A percentile compares a stretch with the other conserved stretches of the same genome.
Conservation (phyloP, 1,139 yeast genomes). For the Yarrowia galli region DNA sequence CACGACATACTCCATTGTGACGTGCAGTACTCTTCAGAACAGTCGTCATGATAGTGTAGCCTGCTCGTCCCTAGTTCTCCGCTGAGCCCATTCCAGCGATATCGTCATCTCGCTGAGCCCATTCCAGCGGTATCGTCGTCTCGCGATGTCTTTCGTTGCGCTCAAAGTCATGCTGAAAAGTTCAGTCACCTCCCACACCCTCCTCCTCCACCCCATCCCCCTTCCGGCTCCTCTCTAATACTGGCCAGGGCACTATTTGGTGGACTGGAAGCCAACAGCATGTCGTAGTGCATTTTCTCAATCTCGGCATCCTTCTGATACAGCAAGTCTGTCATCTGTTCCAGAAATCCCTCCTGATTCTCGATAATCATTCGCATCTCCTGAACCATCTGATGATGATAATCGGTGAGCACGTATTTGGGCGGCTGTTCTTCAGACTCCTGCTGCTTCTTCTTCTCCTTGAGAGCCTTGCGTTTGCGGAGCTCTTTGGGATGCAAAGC, state of each 20-base stretch:
- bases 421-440: background rate
- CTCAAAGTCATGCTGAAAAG: too few relatives aligned
- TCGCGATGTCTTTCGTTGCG: too few relatives aligned
- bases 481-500: background rate
- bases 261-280: background rate
- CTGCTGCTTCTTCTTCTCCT: background rate
- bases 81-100: too few relatives aligned
- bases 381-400: background rate
- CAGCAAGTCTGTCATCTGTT: background rate
- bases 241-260: background rate
- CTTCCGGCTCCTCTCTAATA: background rate
- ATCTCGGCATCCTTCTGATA: conserved; percentile 2
- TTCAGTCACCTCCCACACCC: background rate
- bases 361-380: conserved; percentile 1
- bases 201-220: background rate
- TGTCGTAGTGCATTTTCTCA: background rate
- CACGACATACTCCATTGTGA: too few relatives aligned
- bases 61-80: too few relatives aligned
- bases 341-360: background rate
- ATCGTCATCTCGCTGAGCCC: too few relatives aligned
- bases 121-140: too few relatives aligned
- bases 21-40: too few relatives aligned
- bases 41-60: too few relatives aligned
- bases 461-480: background rate
- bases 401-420: background rate